Evolutionary conservation across 2,329 filamentous ascomycete species (phyloP).

Genomic region (Pyricularia sp.): DNA sequence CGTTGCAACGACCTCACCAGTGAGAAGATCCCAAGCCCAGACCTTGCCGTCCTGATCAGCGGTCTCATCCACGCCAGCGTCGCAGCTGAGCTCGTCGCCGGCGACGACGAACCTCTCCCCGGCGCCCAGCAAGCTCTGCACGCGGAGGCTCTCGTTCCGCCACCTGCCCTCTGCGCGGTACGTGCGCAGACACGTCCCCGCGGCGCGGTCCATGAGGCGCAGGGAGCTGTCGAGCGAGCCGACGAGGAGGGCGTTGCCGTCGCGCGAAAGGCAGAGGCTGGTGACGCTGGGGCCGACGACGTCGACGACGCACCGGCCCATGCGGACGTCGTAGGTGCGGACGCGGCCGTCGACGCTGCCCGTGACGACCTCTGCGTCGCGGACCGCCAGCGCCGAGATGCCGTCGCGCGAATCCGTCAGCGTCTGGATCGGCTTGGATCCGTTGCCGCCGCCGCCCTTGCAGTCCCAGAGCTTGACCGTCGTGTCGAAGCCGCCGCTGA

Average conservation of each 20-base stretch:
- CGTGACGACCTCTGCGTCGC: constrained; percentile 47
- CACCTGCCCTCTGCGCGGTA: constrained; percentile 42
- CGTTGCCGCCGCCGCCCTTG: constrained; percentile 30
- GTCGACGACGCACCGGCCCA: constrained; percentile 58
- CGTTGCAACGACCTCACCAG: constrained; percentile 51
- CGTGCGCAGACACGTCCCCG: constrained; percentile 58
- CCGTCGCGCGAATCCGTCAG: constrained; percentile 62
- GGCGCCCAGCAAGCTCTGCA: constrained; percentile 62
- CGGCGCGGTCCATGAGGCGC: constrained; percentile 66
- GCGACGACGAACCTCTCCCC: constrained; percentile 67
- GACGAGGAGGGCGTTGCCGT: constrained; percentile 62
- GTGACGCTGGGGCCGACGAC: constrained; percentile 62
- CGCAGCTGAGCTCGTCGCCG: constrained; percentile 54
- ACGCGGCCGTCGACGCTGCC: constrained; percentile 79
- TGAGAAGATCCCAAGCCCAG: constrained; percentile 75
- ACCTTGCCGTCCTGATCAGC: constrained; percentile 41
- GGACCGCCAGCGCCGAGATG: constrained; percentile 37
- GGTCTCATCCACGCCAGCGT: constrained; percentile 10
- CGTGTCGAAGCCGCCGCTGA: constrained; percentile 62
- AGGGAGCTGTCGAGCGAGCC: constrained; percentile 64
- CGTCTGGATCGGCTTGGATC: constrained; percentile 53
- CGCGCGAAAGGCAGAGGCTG: constrained; percentile 55
- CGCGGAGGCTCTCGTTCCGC: constrained; percentile 57
- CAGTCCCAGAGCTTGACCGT: constrained; percentile 67
- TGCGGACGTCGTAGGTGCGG: constrained; percentile 69